Evolutionary conservation across 1,284 basidiomycete genomes (phyloP), one percentile per base, ranked within the genome.

Genomic region (Thelephora terrestris): DNA sequence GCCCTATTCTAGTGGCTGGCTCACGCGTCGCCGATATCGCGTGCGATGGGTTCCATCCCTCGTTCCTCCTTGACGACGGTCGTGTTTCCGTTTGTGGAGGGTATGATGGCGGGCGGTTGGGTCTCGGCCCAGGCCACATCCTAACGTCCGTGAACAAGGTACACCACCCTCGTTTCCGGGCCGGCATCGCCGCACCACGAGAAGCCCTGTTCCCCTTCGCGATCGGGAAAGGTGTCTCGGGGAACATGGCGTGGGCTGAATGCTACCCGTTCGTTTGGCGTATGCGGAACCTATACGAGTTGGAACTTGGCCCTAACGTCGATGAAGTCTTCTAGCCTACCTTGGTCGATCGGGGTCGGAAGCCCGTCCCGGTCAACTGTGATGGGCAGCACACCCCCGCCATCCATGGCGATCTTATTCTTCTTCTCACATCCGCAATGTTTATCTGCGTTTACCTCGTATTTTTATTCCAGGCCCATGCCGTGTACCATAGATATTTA

Each of bases 201-300:
- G 70, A 10, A 72, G 92, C 52, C 65, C 71, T 14, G 90, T 92
- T 71, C 85, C 85, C 2, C 74, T 78, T 52, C 65, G 63, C 32
- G 61, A 74, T 27, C 12, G 29, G 29, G 51, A 62, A 60, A 81
- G 79, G 16, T 78, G 93, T 53, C 73, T 83, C 10, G 74, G 81
- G 88, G 63, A 91, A 85, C 57, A 74, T 92, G 53, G 91, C 88
- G 2, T 74, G 92, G 36, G 85, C 86, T 10, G 67, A 70, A 48
- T 81, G 75, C 45, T 81, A 85, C 20, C 69, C 90, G 46, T 93
- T 90, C 62, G 74, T 81, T 25, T 94, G 91, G 91, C 91, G 91
- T 44, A 79, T 84, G 52, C 88, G 89, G 17, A 77, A 79, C 46
- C 81, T 75, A 64, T 80, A 71, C 60, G 89, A 75, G 69, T 75